Evolutionary conservation across 345 rosid species (phyloP).

Genomic region (Aquilaria sinensis): DNA sequence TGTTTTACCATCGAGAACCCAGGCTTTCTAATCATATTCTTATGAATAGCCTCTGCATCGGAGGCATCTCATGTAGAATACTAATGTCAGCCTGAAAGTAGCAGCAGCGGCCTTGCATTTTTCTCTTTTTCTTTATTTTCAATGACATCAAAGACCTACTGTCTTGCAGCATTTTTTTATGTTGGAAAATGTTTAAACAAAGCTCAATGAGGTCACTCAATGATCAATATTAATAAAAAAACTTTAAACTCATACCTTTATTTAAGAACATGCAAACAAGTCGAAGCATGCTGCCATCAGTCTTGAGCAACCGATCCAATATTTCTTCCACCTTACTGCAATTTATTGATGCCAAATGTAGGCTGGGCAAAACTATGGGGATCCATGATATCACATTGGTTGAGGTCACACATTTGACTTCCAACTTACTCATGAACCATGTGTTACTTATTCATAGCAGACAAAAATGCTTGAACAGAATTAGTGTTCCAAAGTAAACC

Average conservation of each 20-base stretch:
- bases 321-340: slow-evolving; percentile 30
- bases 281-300: slow-evolving; percentile 45
- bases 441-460: slow-evolving; percentile 24
- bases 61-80: slow-evolving; percentile 42
- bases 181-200: too few relatives aligned
- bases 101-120: not conserved
- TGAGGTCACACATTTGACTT: slow-evolving; percentile 19
- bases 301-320: slow-evolving; percentile 43
- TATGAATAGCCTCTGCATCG: slow-evolving; percentile 37
- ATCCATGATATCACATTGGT: slow-evolving; percentile 40
- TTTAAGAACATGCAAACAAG: slow-evolving; percentile 38
- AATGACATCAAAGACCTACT: too few relatives aligned
- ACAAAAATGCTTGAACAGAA: slow-evolving; percentile 51
- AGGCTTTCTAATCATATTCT: slow-evolving; percentile 38
- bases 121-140: too few relatives aligned
- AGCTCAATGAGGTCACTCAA: too few relatives aligned
- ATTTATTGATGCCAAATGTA: slow-evolving; percentile 36
- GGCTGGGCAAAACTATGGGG: slow-evolving; percentile 45
- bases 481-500: slow-evolving; percentile 31
- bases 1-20: slow-evolving; percentile 42
- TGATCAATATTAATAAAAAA: too few relatives aligned
- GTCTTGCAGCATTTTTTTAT: too few relatives aligned
- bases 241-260: slow-evolving; percentile 36
- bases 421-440: slow-evolving; percentile 14
- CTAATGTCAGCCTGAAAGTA: slow-evolving; percentile 9